Percentiles rank a stretch among this genome's conserved stretches.
These are phyloP conservation scores for Dittrichia graveolens DNA, from an alignment of 129 eudicot species.

Conservation along the genomic window DNA sequence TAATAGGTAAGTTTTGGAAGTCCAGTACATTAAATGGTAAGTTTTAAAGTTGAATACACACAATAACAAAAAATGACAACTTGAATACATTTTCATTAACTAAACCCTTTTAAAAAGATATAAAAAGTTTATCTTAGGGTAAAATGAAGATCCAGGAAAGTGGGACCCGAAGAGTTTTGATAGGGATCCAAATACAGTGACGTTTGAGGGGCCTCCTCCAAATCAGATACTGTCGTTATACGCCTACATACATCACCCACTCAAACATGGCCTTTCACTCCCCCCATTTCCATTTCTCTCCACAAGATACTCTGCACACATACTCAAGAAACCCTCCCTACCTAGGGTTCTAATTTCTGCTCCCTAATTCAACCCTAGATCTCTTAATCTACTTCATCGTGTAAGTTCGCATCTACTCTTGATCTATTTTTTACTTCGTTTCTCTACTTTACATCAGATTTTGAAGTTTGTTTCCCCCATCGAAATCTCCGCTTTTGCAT, in stretches of 20 bases:
- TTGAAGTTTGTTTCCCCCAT: constrained; percentile 23
- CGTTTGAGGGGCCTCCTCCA: constrained; percentile 21
- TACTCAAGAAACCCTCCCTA: background rate
- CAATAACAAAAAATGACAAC: too few relatives aligned
- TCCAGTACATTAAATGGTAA: too few relatives aligned
- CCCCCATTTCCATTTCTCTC: constrained; percentile 24
- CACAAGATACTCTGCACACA: constrained; percentile 22
- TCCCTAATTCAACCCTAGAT: constrained; percentile 29
- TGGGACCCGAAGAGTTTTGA: constrained; percentile 31
- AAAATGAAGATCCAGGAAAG: background rate
- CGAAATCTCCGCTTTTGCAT: constrained; percentile 27
- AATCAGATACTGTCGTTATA: constrained; percentile 41
- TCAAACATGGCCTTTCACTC: constrained; percentile 31
- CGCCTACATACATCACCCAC: constrained; percentile 35
- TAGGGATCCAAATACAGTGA: constrained; percentile 34
- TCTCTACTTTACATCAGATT: constrained; percentile 7
- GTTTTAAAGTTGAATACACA: too few relatives aligned
- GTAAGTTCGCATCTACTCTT: constrained; percentile 16
- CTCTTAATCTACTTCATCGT: constrained; percentile 13
- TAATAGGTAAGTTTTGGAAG: too few relatives aligned
- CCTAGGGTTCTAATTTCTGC: constrained; percentile 32
- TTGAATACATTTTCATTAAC: too few relatives aligned
- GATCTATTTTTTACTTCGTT: constrained; percentile 1
- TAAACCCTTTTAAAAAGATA: too few relatives aligned
- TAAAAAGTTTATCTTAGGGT: background rate